Evolutionary conservation across 768 basidiomycete species (phyloP), one percentile per base, ranked within the genome.

Genomic region (Lentinus tigrinus): DNA sequence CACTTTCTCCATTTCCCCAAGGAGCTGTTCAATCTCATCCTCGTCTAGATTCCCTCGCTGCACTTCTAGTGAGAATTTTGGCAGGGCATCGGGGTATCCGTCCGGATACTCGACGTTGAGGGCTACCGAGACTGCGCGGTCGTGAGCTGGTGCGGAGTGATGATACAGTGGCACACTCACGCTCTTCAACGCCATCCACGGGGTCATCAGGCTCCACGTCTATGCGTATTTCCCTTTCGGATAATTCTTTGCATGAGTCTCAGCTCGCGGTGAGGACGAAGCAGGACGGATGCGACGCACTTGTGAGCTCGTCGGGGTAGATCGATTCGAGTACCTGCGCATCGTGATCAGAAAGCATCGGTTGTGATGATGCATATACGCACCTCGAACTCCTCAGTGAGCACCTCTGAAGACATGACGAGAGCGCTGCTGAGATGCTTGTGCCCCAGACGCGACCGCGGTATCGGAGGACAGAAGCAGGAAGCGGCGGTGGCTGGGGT

Each of bases 361-460:
- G 19, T 5, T 3, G 1, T 27, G 17, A 4, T 16, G 7, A n/a
- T 17, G 8, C 1, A 8, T 11, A 24, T 8, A 40, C 8, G 59
- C 64, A 95, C 94, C 85, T 98, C 94, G 61, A 95, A 85, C 73
- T 98, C 95, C 75, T 98, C 95, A 54, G 85, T 78, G 53, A 97
- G 78, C 37, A 84, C 77, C 58, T 87, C 85, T 47, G 80, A 77
- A 58, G 83, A 81, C 89, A 91, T 89, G 57, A 65, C 61, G 64
- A 43, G 49, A 55, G 40, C 39, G 31, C 19, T 8, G 14, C 39
- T 40, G 39, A 23, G 24, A 11, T 46, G 21, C 14, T 7, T 3
- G 11, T 23, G 11, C 3, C 43, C 14, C 43, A 44, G 43, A 44
- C 43, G 43, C 43, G 43, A 46, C 8, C 43, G 23, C 40, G n/a